These are phyloP conservation scores for Hypomontagnella submonticulosa DNA, from an alignment of 495 filamentous ascomycete species.

Conservation along the genomic window DNA sequence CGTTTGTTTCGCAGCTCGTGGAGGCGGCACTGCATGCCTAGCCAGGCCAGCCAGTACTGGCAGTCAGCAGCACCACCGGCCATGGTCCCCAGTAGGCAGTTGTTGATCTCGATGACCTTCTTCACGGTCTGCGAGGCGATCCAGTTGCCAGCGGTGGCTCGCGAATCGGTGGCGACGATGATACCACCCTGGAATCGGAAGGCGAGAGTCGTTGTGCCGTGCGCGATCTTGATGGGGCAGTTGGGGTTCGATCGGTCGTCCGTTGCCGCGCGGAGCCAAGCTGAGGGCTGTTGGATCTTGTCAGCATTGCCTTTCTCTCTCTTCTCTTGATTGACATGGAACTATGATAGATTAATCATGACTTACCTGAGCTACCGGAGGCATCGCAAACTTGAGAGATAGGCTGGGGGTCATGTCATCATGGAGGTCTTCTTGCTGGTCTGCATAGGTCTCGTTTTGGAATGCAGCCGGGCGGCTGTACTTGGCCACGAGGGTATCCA, in stretches of 20 bases:
- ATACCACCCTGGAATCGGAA: conserved; percentile 98
- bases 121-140: conserved; percentile 99
- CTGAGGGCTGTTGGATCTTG: conserved; percentile 68
- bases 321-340: not conserved
- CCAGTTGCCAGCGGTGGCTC: conserved; percentile 97
- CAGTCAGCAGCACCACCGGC: conserved; percentile 98
- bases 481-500: conserved; percentile 93
- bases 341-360: not conserved
- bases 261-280: conserved; percentile 95
- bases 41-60: conserved; percentile 99
- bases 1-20: conserved; percentile 99
- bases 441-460: conserved; percentile 75
- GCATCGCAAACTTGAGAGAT: conserved; percentile 90
- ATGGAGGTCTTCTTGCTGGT: conserved; percentile 74
- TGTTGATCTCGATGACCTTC: conserved; percentile 97
- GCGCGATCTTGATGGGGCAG: conserved; percentile 98
- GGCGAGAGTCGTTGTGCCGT: conserved; percentile 98
- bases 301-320: conserved; percentile 19
- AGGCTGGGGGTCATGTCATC: conserved; percentile 71
- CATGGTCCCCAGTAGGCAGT: conserved; percentile 94
- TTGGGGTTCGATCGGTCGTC: conserved; percentile 96
- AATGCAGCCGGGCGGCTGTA: conserved; percentile 77
- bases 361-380: conserved; percentile 89
- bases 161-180: conserved; percentile 96
- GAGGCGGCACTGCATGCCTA: conserved; percentile 98